A percentile compares a stretch with the other conserved stretches of the same genome.
Conservation (phyloP, 164 flowering plant species). For the Macadamia integrifolia region DNA sequence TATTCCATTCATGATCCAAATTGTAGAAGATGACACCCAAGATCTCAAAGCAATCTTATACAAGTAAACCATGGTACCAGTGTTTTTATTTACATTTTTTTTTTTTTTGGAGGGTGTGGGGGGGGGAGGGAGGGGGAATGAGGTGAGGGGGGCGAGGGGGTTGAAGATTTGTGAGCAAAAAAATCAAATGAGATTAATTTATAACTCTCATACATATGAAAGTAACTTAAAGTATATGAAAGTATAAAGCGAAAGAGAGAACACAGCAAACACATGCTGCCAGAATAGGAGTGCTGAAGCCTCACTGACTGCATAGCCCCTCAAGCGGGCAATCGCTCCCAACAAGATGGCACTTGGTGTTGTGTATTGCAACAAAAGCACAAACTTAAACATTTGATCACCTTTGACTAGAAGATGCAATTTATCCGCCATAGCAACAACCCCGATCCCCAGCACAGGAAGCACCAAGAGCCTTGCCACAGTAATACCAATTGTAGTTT, state of each 20-base stretch:
- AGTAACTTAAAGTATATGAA: constrained; percentile 61
- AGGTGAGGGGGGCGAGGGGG: neutral
- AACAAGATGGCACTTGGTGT: constrained; percentile 85
- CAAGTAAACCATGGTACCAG: too few species aligned
- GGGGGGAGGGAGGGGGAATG: too few species aligned
- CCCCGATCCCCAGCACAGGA: constrained; percentile 70
- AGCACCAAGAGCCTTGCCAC: constrained; percentile 74
- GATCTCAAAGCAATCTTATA: too few species aligned
- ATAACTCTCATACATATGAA: constrained; percentile 29
- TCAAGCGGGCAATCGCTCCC: constrained; percentile 89
- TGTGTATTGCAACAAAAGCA: constrained; percentile 75
- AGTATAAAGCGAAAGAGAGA: constrained; percentile 62
- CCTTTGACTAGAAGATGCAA: constrained; percentile 36
- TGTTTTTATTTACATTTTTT: too few species aligned
- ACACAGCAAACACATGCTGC: constrained; percentile 75
- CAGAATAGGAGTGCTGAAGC: constrained; percentile 94
- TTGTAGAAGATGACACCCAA: too few species aligned
- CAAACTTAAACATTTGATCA: constrained; percentile 69
- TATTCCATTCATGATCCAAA: too few species aligned
- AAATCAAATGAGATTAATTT: neutral
- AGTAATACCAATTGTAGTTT: constrained; percentile 53
- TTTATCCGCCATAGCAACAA: constrained; percentile 52
- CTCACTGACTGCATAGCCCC: constrained; percentile 86
- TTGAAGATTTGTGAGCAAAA: neutral
- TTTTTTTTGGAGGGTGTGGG: too few species aligned